Percentiles rank a stretch among this genome's conserved stretches.
phyloP scores from a whole-genome alignment of 2,329 filamentous ascomycete species.

The Trichoderma hamatum region DNA sequence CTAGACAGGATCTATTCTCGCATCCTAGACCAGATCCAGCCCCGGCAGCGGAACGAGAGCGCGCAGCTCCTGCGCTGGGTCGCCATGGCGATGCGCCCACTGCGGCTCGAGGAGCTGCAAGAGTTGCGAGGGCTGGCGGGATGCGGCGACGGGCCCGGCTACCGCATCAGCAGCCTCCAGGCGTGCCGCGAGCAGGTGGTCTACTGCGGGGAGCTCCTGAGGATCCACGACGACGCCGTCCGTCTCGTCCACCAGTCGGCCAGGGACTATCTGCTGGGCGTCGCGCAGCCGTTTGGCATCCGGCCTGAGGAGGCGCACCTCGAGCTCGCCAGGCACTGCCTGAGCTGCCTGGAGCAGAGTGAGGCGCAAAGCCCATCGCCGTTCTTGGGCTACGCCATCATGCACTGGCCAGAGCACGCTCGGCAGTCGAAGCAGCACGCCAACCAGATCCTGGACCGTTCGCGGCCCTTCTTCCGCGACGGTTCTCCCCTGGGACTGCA shows the following conservation, averaged over 20 bases:
- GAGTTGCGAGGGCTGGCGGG: not conserved
- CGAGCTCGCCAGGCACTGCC: not conserved
- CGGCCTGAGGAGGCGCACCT: not conserved
- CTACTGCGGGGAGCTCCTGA: not conserved
- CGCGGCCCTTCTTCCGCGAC: not conserved
- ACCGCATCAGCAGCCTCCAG: not conserved
- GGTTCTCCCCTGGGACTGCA: not conserved
- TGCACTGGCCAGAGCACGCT: not conserved
- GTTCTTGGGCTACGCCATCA: not conserved
- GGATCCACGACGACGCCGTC: not conserved
- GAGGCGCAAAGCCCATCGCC: not conserved
- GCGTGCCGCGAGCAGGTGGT: not conserved
- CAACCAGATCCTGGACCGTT: not conserved
- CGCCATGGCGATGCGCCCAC: not conserved
- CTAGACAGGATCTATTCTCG: not conserved
- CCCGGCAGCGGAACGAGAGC: not conserved
- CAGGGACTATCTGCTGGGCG: not conserved
- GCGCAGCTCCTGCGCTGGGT: not conserved
- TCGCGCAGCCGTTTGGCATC: not conserved
- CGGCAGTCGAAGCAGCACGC: not conserved
- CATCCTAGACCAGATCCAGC: not conserved
- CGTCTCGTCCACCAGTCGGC: not conserved
- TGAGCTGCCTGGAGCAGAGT: not conserved
- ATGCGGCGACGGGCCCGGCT: not conserved
- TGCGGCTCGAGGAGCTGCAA: not conserved